phyloP scores from a whole-genome alignment of 2,329 filamentous ascomycete species.

The Calonectria ilicicola region DNA sequence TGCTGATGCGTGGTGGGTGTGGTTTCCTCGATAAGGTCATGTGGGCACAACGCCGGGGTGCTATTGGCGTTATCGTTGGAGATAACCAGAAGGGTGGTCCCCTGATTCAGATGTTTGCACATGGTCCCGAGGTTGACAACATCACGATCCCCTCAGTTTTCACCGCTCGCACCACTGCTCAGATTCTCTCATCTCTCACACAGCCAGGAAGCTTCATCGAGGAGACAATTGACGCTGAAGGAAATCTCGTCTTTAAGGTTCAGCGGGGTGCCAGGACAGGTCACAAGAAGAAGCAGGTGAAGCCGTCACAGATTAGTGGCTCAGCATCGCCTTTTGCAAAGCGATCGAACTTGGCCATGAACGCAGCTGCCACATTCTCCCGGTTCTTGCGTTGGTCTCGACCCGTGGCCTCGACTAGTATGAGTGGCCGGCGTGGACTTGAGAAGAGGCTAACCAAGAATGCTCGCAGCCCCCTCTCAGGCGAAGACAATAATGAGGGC shows the following conservation, averaged over 20 bases:
- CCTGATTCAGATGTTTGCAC: slow-evolving; percentile 97
- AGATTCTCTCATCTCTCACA: slow-evolving; percentile 88
- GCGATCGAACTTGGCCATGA: slow-evolving; percentile 23
- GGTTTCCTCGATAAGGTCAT: slow-evolving; percentile 97
- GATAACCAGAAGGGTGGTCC: slow-evolving; percentile 91
- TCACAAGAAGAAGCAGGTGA: slow-evolving; percentile 23
- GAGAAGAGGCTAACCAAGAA: slow-evolving; percentile 25
- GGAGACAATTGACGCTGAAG: slow-evolving; percentile 70
- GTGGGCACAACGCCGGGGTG: slow-evolving; percentile 94
- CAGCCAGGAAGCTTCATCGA: slow-evolving; percentile 76
- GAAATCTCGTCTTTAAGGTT: slow-evolving; percentile 66
- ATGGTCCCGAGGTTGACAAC: slow-evolving; percentile 89
- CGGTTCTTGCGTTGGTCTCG: slow-evolving; percentile 16
- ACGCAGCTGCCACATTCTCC: slow-evolving; percentile 16
- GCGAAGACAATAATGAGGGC: slow-evolving; percentile 15
- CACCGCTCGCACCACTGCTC: slow-evolving; percentile 93
- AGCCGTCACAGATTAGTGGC: slow-evolving; percentile 9
- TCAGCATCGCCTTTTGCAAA: slow-evolving; percentile 24
- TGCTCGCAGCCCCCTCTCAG: slow-evolving; percentile 30
- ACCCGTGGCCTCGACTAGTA: background rate
- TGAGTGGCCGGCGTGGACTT: background rate
- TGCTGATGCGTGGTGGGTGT: slow-evolving; percentile 92
- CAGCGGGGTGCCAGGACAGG: slow-evolving; percentile 58
- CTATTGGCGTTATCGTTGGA: slow-evolving; percentile 90
- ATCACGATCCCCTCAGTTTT: slow-evolving; percentile 95